phyloP scores from a whole-genome alignment of 1,139 yeast species.

The Ogataea hybrid region DNA sequence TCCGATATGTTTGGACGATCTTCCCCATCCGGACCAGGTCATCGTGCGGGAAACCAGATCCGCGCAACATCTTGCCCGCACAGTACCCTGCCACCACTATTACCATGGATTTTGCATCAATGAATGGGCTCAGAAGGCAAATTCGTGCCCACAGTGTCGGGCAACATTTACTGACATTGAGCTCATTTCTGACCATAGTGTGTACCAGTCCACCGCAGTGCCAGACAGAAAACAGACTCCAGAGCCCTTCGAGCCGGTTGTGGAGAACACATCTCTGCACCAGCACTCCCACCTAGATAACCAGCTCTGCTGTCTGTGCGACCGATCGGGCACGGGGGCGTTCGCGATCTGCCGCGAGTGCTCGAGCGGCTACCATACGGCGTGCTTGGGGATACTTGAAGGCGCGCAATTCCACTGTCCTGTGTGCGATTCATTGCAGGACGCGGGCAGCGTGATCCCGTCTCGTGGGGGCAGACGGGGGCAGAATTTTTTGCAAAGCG shows the following conservation, averaged over 20 bases:
- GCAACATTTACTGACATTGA: constrained; percentile 22
- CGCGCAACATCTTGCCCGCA: constrained; percentile 26
- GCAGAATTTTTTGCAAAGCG: constrained; percentile 16
- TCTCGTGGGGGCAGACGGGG: constrained; percentile 6
- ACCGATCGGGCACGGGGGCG: constrained; percentile 16
- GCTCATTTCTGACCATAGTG: constrained; percentile 13
- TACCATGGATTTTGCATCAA: constrained; percentile 31
- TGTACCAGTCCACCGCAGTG: constrained; percentile 21
- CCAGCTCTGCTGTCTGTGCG: constrained; percentile 27
- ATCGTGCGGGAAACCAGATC: constrained; percentile 23
- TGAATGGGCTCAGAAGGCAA: constrained; percentile 32
- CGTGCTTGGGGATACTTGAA: constrained; percentile 25
- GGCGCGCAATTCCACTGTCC: constrained; percentile 27
- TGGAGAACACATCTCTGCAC: constrained; percentile 14
- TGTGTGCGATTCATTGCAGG: constrained; percentile 30
- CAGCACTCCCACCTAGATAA: constrained; percentile 21
- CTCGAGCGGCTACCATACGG: constrained; percentile 25
- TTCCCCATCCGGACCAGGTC: constrained; percentile 18
- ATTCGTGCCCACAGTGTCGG: constrained; percentile 32
- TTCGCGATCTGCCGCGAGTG: constrained; percentile 26
- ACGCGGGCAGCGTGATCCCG: constrained; percentile 18
- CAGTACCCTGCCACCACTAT: constrained; percentile 28
- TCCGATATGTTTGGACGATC: constrained; percentile 28
- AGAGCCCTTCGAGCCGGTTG: constrained; percentile 16
- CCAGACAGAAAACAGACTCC: constrained; percentile 19